Base-by-base conservation (phyloP, 2,329 filamentous ascomycete species). In the Lecanicillium sp. region DNA sequence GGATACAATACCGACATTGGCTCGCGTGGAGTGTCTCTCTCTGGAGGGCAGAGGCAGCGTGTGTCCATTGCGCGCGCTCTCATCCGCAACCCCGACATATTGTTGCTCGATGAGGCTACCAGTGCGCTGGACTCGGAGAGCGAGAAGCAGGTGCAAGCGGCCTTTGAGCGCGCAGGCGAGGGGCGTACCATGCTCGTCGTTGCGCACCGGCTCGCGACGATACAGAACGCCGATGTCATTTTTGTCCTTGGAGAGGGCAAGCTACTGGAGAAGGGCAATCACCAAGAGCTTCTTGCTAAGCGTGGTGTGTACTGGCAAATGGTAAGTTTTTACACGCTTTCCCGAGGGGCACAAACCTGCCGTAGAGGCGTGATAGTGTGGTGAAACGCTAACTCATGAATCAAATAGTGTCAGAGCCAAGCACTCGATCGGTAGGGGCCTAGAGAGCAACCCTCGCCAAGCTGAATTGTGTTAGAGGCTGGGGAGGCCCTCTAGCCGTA, bases 191-290 rank as follows among this genome's bases (percentile, higher is more conserved):
- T 84, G 43, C 67, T 90, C 3, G 83, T 83, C 3, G 83, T 90
- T 11, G 85, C 86, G 1, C 86, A 90, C 55, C 69, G 85, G 12
- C 65, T 89, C 36, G 81, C 81, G 0, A 90, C 82, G 11, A 79
- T 89, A 14, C 83, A 85, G 57, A 81, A 87, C 48, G 83, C 84
- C 1, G 81, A 90, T 55, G 65, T 79, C n/a, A 89, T 89, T 29
- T 87, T 85, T 49, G 84, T 89, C 1, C 74, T 92, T 35, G 82
- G 83, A 9, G 71, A 79, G 44, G 59, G 81, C 17, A 72, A 66
- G 47, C 61, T 77, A 32, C 51, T 77, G 8, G 73, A 77, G 54
- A 60, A 69, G 51, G 73, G 72, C 10, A 74, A 53, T 15, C 73
- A 77, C 43, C 42, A 44, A 2, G 73, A 77, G 48, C 48, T 78